phyloP scores from a whole-genome alignment of 768 basidiomycete genomes.

The Rhizopogon roseolus region DNA sequence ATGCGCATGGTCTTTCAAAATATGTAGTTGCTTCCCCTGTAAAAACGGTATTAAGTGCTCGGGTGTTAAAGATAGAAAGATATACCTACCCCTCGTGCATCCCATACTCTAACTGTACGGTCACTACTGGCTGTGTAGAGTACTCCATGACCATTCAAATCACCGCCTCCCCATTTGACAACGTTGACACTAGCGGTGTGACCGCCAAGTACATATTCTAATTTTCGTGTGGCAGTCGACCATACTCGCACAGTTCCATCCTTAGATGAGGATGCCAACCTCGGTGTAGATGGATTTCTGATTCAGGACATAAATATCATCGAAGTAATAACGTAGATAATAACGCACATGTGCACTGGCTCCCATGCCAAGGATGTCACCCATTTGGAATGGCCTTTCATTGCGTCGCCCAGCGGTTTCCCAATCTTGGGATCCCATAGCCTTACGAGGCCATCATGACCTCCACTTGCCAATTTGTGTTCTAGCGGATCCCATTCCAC shows the following conservation, averaged over 20 bases:
- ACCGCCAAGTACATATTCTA: constrained; percentile 85
- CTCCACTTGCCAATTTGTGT: constrained; percentile 85
- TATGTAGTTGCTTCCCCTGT: constrained; percentile 82
- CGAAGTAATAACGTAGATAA: not conserved
- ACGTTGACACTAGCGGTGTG: constrained; percentile 94
- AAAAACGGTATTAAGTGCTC: constrained; percentile 2
- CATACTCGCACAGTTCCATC: constrained; percentile 94
- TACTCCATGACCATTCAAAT: constrained; percentile 58
- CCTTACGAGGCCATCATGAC: constrained; percentile 89
- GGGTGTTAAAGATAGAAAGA: constrained; percentile 1
- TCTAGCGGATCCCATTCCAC: constrained; percentile 98
- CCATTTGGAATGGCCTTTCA: constrained; percentile 96
- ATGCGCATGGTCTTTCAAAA: constrained; percentile 93
- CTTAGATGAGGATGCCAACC: constrained; percentile 93
- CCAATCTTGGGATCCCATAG: constrained; percentile 95
- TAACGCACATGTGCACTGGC: constrained; percentile 81
- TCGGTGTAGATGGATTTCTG: constrained; percentile 75
- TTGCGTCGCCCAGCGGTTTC: constrained; percentile 82
- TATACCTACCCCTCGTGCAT: constrained; percentile 61
- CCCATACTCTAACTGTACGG: constrained; percentile 92
- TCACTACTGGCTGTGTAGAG: constrained; percentile 96
- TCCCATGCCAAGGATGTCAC: constrained; percentile 95
- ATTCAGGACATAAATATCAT: too few relatives aligned
- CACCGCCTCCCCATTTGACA: constrained; percentile 93
- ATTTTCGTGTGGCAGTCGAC: constrained; percentile 65